phyloP scores from a whole-genome alignment of 176 grass and related monocot species.

The Rhipidocladum racemiflorum region DNA sequence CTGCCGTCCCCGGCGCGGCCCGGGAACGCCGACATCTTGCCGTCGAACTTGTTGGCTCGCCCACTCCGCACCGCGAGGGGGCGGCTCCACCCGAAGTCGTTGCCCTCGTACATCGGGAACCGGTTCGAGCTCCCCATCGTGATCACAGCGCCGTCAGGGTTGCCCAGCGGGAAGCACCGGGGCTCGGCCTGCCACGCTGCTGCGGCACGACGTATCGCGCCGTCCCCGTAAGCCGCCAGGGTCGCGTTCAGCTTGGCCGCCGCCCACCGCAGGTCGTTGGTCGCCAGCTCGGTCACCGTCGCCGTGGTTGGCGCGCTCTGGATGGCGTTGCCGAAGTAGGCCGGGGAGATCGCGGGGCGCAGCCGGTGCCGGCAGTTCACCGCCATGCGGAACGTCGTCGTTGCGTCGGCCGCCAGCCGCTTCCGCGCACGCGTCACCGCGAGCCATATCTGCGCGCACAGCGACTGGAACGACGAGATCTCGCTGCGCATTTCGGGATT shows the following conservation, averaged over 20 bases:
- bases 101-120: constrained; percentile 95
- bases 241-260: constrained; percentile 57
- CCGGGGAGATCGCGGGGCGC: constrained; percentile 46
- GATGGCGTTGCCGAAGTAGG: constrained; percentile 98
- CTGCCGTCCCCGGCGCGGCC: constrained; percentile 60
- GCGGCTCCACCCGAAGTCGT: constrained; percentile 89
- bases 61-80: constrained; percentile 82
- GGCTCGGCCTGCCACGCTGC: constrained; percentile 78
- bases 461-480: constrained; percentile 86
- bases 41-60: constrained; percentile 89
- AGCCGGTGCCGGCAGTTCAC: constrained; percentile 93
- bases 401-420: constrained; percentile 44
- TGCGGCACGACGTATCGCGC: constrained; percentile 41
- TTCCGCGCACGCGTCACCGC: constrained; percentile 68
- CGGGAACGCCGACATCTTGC: constrained; percentile 95
- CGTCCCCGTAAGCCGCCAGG: constrained; percentile 57
- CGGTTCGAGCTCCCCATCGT: constrained; percentile 94
- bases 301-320: constrained; percentile 75
- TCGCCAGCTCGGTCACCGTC: constrained; percentile 60
- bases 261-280: constrained; percentile 58
- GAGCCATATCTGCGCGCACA: constrained; percentile 79
- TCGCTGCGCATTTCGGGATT: constrained; percentile 24
- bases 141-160: constrained; percentile 84
- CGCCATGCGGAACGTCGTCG: constrained; percentile 81
- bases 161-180: constrained; percentile 87